Percentiles rank a stretch among this genome's conserved stretches.
Evolutionary conservation across 73 alveolate genomes (phyloP).

Genomic region (Paramecium tetraurelia): DNA sequence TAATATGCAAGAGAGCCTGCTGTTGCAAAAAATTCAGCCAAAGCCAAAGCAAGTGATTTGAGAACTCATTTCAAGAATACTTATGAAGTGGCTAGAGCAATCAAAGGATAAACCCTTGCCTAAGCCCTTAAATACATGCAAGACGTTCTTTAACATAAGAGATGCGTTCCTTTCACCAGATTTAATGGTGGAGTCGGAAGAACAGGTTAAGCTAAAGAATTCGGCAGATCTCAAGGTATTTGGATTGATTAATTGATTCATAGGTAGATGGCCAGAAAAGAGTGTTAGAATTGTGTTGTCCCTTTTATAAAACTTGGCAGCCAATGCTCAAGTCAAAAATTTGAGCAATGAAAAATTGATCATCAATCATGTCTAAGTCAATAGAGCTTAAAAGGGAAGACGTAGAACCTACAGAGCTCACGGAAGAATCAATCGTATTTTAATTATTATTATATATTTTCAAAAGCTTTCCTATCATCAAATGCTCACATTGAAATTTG

Average conservation of each 20-base stretch:
- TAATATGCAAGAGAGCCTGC: constrained; percentile 83
- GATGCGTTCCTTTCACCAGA: constrained; percentile 91
- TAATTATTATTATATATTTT: neutral
- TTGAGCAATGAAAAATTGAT: constrained; percentile 84
- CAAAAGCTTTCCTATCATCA: constrained; percentile 85
- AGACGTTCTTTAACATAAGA: constrained; percentile 90
- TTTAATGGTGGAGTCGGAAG: constrained; percentile 92
- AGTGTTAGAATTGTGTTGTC: constrained; percentile 82
- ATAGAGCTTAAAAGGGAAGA: constrained; percentile 96
- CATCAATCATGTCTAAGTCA: constrained; percentile 85
- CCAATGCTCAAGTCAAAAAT: constrained; percentile 93
- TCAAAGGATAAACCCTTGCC: constrained; percentile 88
- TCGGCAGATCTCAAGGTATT: constrained; percentile 76
- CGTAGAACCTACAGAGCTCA: constrained; percentile 99
- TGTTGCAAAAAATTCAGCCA: constrained; percentile 79
- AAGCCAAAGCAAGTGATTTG: constrained; percentile 87
- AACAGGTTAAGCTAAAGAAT: constrained; percentile 87
- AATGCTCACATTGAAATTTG: constrained; percentile 91
- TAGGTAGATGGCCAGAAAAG: constrained; percentile 96
- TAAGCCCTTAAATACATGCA: constrained; percentile 89
- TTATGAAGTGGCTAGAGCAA: constrained; percentile 90
- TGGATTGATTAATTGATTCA: neutral
- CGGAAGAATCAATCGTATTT: constrained; percentile 91
- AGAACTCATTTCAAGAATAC: constrained; percentile 95
- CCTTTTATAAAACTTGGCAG: constrained; percentile 82